Percentiles rank a stretch among this genome's conserved stretches.
Evolutionary conservation across 305 asterid genomes (phyloP).

Genomic region (Fraxinus sp.): DNA sequence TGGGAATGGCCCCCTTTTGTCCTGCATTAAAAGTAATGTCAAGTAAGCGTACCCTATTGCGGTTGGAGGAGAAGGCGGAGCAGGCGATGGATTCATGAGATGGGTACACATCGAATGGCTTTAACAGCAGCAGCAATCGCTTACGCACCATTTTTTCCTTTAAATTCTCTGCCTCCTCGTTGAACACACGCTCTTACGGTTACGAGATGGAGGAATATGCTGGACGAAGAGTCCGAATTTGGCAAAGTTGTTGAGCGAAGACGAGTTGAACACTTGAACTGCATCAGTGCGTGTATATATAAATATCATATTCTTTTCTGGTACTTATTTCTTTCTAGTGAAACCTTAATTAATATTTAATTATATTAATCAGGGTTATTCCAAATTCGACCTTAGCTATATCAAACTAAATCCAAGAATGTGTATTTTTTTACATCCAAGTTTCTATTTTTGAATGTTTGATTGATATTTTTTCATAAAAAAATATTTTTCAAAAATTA

Average conservation of each 20-base stretch:
- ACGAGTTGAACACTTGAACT: neutral
- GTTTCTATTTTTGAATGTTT: too few relatives aligned
- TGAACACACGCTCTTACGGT: neutral
- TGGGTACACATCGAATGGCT: constrained; percentile 78
- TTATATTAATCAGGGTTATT: too few relatives aligned
- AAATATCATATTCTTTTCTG: neutral
- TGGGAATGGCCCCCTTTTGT: neutral
- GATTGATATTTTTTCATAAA: too few relatives aligned
- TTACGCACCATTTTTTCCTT: constrained; percentile 48
- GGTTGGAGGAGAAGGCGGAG: constrained; percentile 30
- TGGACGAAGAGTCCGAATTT: neutral
- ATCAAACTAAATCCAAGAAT: too few relatives aligned
- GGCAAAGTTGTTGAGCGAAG: neutral
- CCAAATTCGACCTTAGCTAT: too few relatives aligned
- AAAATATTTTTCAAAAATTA: too few relatives aligned
- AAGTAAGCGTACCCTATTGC: constrained; percentile 46
- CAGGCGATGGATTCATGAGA: constrained; percentile 32
- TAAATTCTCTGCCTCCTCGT: neutral
- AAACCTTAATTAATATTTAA: neutral
- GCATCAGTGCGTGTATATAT: neutral
- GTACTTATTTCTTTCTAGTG: neutral
- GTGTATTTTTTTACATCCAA: too few relatives aligned
- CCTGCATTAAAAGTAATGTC: neutral
- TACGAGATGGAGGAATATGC: neutral
- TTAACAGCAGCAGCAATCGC: constrained; percentile 65